Evolutionary conservation across 192 early-diverging fungal genomes (phyloP), one percentile per base, ranked within the genome.

Genomic region (Glomus cerebriforme): DNA sequence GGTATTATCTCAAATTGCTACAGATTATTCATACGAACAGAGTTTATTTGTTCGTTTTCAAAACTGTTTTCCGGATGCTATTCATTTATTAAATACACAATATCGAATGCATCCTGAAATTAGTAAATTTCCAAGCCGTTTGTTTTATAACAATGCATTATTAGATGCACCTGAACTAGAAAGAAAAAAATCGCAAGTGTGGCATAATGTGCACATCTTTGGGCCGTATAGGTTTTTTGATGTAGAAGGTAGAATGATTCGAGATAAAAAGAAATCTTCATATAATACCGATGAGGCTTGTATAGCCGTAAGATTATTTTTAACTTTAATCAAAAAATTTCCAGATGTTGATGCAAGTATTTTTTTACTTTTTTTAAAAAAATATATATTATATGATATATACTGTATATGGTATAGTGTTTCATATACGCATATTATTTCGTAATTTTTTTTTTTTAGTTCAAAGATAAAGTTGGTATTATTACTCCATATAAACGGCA

Each of bases 91-190:
- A 47, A 95, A 92, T 76, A 96, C 97, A 62, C 96, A 99, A 87
- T 99, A 98, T 82, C 94, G 96, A 78, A 98, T 99, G 97, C 95
- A 99, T 80, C 95, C 96, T 0, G 87, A 91, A 31, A 97, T 99
- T 24, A 95, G 94, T 45, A 70, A 37, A 12, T 95, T 97, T 71
- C 96, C 96, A 1, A 92, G 89, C 27, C 77, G 81, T 2, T 83
- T 91, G 35, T 98, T 99, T 77, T 99, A 99, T 83, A 84, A 90
- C 19, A 90, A 88, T 0, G 63, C 84, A 70, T 86, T 99, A 10
- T 80, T 85, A 26, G 95, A 99, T 78, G 94, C 93, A 2, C 92
- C 90, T 0, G 87, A 85, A 3, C 91, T 97, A 90, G 86, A 47
- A 0, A 71, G 77, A 31, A 86, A 87, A 39, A 88, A 94, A 39